A percentile compares a stretch with the other conserved stretches of the same genome.
Evolutionary conservation across 306 rosid species (phyloP).

Genomic region (Fagus sylvatica): DNA sequence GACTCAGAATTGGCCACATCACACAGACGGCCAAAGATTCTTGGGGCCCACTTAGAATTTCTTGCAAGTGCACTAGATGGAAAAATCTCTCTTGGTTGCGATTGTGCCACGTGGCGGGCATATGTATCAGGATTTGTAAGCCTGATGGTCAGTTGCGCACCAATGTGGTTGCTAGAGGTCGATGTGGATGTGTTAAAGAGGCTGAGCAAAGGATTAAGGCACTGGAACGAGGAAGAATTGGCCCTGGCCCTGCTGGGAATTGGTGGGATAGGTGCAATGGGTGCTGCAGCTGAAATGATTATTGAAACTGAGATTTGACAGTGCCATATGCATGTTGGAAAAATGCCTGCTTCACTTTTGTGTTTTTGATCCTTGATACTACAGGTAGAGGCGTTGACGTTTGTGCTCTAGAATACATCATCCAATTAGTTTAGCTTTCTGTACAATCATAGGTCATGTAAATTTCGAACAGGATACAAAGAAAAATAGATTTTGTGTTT

Average conservation of each 20-base stretch:
- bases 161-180: slow-evolving; percentile 62
- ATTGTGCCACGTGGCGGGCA: slow-evolving; percentile 64
- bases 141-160: slow-evolving; percentile 67
- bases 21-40: slow-evolving; percentile 52
- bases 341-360: neutral
- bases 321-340: neutral
- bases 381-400: neutral
- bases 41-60: slow-evolving; percentile 69
- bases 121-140: slow-evolving; percentile 72
- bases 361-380: slow-evolving; percentile 4
- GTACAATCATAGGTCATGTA: slow-evolving; percentile 9
- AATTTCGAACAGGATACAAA: neutral
- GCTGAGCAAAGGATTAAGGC: slow-evolving; percentile 66
- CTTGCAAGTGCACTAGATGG: slow-evolving; percentile 61
- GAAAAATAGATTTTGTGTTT: neutral
- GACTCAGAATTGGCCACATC: slow-evolving; percentile 48
- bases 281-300: slow-evolving; percentile 77
- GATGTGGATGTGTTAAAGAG: slow-evolving; percentile 63
- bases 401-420: neutral
- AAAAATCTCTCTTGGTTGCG: slow-evolving; percentile 58
- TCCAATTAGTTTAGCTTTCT: neutral
- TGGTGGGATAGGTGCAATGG: slow-evolving; percentile 77
- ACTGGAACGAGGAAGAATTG: slow-evolving; percentile 66
- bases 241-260: slow-evolving; percentile 74
- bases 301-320: slow-evolving; percentile 38